phyloP scores from a whole-genome alignment of 257 asterid genomes.

The Nicotiana tomentosiformis region DNA sequence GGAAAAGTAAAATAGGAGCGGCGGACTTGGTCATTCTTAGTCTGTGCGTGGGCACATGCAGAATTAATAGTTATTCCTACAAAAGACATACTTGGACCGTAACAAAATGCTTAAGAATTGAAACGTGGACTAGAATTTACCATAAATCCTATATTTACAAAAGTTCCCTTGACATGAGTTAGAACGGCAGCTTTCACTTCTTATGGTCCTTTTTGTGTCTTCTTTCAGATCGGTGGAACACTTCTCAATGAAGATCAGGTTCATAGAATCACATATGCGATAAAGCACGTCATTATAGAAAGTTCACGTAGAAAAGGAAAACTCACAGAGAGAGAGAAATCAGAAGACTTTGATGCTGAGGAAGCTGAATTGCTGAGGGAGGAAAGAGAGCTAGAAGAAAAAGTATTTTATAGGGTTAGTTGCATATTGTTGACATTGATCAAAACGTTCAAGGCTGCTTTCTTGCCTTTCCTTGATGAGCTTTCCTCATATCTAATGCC shows the following conservation, averaged over 20 bases:
- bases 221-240: constrained; percentile 62
- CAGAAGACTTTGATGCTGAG: constrained; percentile 65
- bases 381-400: constrained; percentile 93
- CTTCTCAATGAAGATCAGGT: constrained; percentile 86
- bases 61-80: too few species aligned
- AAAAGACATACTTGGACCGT: too few species aligned
- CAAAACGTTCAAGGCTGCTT: constrained; percentile 71
- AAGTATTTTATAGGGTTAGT: constrained; percentile 66
- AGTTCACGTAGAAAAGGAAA: constrained; percentile 82
- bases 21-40: too few species aligned
- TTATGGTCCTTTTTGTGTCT: neutral
- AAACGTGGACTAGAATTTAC: too few species aligned
- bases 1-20: too few species aligned
- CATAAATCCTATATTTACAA: neutral
- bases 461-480: constrained; percentile 91
- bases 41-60: too few species aligned
- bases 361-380: constrained; percentile 83
- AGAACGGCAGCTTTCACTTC: neutral
- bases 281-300: constrained; percentile 76
- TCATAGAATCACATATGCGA: constrained; percentile 72
- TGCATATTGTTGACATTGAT: constrained; percentile 76
- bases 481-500: constrained; percentile 76
- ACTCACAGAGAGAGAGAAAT: constrained; percentile 57
- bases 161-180: neutral
- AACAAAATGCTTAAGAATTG: too few species aligned